Evolutionary conservation across 805 yeast genomes (phyloP).

Genomic region (Lachancea nothofagi): DNA sequence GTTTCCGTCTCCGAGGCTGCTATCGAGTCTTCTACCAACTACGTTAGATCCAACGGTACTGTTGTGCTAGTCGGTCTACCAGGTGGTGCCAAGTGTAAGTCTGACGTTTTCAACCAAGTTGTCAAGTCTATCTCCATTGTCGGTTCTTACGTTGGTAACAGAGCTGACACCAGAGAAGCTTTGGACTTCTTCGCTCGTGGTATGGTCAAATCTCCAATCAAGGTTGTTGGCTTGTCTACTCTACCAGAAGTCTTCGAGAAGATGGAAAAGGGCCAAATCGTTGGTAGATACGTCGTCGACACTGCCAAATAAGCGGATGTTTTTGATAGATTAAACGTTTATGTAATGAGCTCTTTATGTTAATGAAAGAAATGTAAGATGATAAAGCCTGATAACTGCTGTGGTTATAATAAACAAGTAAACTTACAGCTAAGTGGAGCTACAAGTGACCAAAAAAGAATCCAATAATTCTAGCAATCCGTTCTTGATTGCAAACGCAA

Average conservation of each 20-base stretch:
- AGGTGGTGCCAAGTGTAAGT: constrained; percentile 65
- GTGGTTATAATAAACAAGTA: no score
- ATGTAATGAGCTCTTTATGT: constrained; percentile 1
- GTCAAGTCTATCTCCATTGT: constrained; percentile 64
- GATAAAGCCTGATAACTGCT: background rate
- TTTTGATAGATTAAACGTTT: no score
- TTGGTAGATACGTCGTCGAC: constrained; percentile 83
- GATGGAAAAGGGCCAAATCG: constrained; percentile 77
- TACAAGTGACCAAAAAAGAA: no score
- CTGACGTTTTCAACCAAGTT: constrained; percentile 68
- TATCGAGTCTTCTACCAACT: constrained; percentile 53
- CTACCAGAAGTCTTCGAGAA: constrained; percentile 60
- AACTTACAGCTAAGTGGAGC: no score
- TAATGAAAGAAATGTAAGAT: constrained; percentile 1
- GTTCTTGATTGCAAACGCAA: no score
- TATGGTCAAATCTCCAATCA: constrained; percentile 61
- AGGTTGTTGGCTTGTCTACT: constrained; percentile 66
- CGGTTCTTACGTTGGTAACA: constrained; percentile 87
- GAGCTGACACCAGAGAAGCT: constrained; percentile 80
- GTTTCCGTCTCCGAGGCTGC: constrained; percentile 71
- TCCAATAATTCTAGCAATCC: no score
- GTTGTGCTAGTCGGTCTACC: constrained; percentile 75
- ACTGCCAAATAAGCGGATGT: constrained; percentile 43
- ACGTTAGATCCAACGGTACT: constrained; percentile 62
- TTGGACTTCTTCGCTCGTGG: constrained; percentile 66